Evolutionary conservation across 345 rosid species (phyloP), one percentile per base, ranked within the genome.

Genomic region (Eutrema yunnanense): DNA sequence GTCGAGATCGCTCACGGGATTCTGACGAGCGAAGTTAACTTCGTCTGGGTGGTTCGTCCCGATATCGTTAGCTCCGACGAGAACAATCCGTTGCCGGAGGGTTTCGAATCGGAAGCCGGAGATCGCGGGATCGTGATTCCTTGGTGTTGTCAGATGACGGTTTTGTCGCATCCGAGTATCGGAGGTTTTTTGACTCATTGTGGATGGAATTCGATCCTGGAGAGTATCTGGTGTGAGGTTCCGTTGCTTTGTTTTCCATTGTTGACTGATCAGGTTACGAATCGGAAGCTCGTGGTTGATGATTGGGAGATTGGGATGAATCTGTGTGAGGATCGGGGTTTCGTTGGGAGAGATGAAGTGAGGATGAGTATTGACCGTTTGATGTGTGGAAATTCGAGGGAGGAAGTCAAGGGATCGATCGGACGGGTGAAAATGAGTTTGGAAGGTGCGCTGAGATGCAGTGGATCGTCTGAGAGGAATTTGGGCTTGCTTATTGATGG

Each of bases 181-280:
- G 95, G 97, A 66, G 98, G 93, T 34, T 89, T 94, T 78, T 72
- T 89, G 49, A 91, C 82, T 0, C 98, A 91, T 13, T 88, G 98
- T 50, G 96, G 97, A 5, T 90, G 98, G 96, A 89, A 94, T 51
- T 94, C 97, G 9, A 80, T 83, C 1, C 47, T 86, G 10, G 98
- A 91, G 65, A 82, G 89, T 13, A 69, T 81, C 43, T 90, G 98
- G 96, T 85, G 89, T 13, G 51, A 65, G 12, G 81, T 94, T n/a
- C 97, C 97, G 0, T 49, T 94, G 46, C 34, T 94, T 34, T 85
- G 95, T 58, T 84, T 79, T 47, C 98, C 96, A 8, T 70, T 90
- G 65, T 73, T 81, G 72, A 89, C 96, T 0, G 98, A 94, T 79
- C 96, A 90, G 46, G 92, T 89, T 58, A 84, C 97, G 7, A 88